Evolutionary conservation across 2,329 filamentous ascomycete species (phyloP).

Genomic region (Calonectria hawksworthii): DNA sequence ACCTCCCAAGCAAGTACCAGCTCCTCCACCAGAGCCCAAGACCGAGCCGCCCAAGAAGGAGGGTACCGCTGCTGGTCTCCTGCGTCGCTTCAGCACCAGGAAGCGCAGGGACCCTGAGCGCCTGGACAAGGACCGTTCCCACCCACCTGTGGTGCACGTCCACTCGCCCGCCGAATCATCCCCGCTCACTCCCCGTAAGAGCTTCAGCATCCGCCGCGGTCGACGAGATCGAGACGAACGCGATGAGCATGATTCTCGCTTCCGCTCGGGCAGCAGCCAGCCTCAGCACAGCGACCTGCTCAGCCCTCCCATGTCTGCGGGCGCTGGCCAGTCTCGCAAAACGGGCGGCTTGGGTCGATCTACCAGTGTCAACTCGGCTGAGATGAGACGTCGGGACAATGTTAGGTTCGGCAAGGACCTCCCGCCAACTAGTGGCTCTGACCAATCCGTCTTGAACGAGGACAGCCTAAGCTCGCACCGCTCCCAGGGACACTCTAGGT

Average conservation of each 20-base stretch:
- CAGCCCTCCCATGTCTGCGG: constrained; percentile 77
- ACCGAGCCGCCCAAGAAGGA: constrained; percentile 82
- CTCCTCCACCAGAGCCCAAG: constrained; percentile 66
- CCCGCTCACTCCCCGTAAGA: constrained; percentile 79
- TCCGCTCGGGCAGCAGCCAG: constrained; percentile 72
- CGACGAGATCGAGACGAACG: constrained; percentile 69
- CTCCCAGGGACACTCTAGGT: constrained; percentile 66
- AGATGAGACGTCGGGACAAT: constrained; percentile 76
- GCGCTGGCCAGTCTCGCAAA: constrained; percentile 68
- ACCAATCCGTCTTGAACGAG: constrained; percentile 75
- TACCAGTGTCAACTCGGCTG: constrained; percentile 91
- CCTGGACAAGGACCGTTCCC: constrained; percentile 74
- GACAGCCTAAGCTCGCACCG: constrained; percentile 66
- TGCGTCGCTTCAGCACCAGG: constrained; percentile 92
- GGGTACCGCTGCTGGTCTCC: constrained; percentile 84
- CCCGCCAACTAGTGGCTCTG: constrained; percentile 83
- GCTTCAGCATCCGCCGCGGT: constrained; percentile 83
- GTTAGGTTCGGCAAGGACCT: constrained; percentile 71
- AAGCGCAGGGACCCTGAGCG: constrained; percentile 78
- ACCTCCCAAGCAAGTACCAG: constrained; percentile 49
- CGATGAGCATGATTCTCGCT: constrained; percentile 62
- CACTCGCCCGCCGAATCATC: constrained; percentile 78
- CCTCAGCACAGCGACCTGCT: constrained; percentile 84
- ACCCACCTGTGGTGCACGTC: constrained; percentile 82
- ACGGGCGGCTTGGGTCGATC: constrained; percentile 82